Conservation (phyloP, 208 protist genomes). For the Naegleria gruberi region DNA sequence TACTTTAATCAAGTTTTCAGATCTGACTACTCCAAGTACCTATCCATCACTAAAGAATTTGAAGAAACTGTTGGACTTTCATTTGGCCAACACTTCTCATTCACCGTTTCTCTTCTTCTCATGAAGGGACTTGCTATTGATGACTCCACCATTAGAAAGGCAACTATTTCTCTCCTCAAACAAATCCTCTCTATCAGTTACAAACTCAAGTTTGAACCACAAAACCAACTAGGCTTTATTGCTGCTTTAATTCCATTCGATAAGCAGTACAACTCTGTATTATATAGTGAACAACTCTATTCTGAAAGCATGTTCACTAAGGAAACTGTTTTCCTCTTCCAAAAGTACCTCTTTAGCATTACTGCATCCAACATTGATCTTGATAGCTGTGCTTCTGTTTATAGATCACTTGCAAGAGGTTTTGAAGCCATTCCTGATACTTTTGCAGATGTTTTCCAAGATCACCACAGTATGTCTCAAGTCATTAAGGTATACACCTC, state of each 20-base stretch:
- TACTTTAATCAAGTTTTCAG: background rate
- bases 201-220: background rate
- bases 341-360: constrained; percentile 8
- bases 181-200: background rate
- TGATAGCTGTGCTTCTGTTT: background rate
- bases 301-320: background rate
- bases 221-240: background rate
- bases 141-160: background rate
- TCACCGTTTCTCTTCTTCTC: background rate
- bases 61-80: background rate
- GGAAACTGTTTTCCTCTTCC: constrained; percentile 2
- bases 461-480: background rate
- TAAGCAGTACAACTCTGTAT: background rate
- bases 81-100: constrained; percentile 3
- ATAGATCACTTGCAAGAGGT: background rate
- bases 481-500: background rate
- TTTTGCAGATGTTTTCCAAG: background rate
- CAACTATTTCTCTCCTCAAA: background rate
- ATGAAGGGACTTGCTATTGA: background rate
- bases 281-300: background rate
- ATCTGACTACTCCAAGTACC: background rate
- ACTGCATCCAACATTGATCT: too few relatives aligned
- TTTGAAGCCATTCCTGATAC: background rate
- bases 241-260: constrained; percentile 4
- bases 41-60: background rate